Conservation (phyloP, 345 rosid species). For the Sapria himalayana region DNA sequence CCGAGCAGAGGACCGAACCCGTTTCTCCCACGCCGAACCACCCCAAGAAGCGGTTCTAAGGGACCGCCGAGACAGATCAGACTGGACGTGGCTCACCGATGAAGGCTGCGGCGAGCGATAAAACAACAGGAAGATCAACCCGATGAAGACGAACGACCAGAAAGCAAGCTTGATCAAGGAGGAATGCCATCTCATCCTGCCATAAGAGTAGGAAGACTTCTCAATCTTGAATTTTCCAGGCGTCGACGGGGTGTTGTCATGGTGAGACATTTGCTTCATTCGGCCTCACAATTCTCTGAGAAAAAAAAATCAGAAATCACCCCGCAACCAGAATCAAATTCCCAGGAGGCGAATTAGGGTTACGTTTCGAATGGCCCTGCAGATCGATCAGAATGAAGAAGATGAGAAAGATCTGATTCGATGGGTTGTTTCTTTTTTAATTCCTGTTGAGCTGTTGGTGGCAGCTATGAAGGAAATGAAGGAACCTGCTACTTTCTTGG, state of each 20-base stretch:
- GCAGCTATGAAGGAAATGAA: too few species aligned
- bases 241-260: constrained; percentile 62
- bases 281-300: too few species aligned
- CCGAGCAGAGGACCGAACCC: constrained; percentile 41
- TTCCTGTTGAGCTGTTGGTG: too few species aligned
- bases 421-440: too few species aligned
- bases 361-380: too few species aligned
- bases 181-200: constrained; percentile 48
- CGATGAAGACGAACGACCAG: constrained; percentile 63
- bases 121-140: constrained; percentile 57
- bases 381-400: too few species aligned
- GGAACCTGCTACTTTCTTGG: too few species aligned
- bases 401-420: too few species aligned
- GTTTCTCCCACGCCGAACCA: constrained; percentile 62
- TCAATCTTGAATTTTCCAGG: constrained; percentile 97
- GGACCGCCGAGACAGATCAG: constrained; percentile 73
- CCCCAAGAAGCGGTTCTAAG: constrained; percentile 59
- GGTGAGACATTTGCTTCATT: constrained; percentile 60
- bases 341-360: too few species aligned
- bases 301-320: too few species aligned
- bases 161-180: constrained; percentile 62
- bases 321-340: too few species aligned
- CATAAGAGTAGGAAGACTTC: constrained; percentile 32
- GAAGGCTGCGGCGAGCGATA: constrained; percentile 37
- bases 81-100: constrained; percentile 23